These are phyloP conservation scores for Zopfochytrium polystomum DNA, from an alignment of 371 early-diverging fungal genomes.

Conservation along the genomic window DNA sequence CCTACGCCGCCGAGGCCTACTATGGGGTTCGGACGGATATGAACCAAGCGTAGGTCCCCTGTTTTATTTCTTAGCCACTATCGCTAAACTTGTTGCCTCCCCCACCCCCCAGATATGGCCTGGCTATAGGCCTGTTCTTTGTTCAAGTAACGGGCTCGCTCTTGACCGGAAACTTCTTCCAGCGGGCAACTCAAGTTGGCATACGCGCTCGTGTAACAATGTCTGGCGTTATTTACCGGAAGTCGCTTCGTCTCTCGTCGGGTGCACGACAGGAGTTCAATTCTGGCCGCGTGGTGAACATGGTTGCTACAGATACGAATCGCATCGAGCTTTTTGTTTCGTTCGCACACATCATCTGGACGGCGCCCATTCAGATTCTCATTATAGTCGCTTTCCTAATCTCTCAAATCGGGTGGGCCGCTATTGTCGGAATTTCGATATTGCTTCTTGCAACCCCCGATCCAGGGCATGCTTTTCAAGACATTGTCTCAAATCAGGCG, in stretches of 20 bases:
- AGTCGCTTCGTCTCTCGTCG: too few species aligned
- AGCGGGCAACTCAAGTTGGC: conserved; percentile 32
- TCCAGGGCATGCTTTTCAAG: conserved; percentile 32
- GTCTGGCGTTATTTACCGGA: conserved; percentile 60
- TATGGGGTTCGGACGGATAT: too few species aligned
- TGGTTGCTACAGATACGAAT: conserved; percentile 80
- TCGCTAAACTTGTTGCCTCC: not conserved
- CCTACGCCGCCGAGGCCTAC: conserved; percentile 1
- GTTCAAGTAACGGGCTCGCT: conserved; percentile 31
- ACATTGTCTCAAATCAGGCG: conserved; percentile 29
- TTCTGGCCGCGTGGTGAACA: conserved; percentile 74
- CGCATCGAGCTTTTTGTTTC: conserved; percentile 53
- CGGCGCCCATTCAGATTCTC: conserved; percentile 40
- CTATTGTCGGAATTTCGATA: conserved; percentile 8
- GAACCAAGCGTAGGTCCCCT: conserved; percentile 11
- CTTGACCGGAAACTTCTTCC: conserved; percentile 36
- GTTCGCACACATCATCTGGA: conserved; percentile 24
- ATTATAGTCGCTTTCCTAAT: conserved; percentile 25
- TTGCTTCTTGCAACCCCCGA: conserved; percentile 32
- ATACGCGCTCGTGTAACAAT: conserved; percentile 50
- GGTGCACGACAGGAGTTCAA: conserved; percentile 53
- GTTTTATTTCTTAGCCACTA: not conserved
- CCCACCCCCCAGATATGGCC: conserved; percentile 25
- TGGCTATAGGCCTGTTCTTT: conserved; percentile 34
- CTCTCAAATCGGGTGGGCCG: conserved; percentile 22